Evolutionary conservation across 495 filamentous ascomycete genomes (phyloP), one percentile per base, ranked within the genome.

Genomic region (Aspergillus sclerotioniger): DNA sequence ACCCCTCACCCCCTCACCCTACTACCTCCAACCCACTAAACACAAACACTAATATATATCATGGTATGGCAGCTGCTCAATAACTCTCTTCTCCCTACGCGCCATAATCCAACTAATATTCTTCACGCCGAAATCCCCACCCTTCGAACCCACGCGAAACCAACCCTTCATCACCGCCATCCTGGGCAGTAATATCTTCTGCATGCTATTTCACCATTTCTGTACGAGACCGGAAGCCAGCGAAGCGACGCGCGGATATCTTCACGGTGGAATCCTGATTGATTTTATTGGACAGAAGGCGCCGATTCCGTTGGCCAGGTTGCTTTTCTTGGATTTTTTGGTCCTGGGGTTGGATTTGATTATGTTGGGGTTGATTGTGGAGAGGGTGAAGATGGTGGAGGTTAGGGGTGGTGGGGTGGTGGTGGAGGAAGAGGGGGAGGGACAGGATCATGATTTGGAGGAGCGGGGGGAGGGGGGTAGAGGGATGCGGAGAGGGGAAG

Each of bases 201-300:
- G 88, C 76, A 82, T 90, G 55, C 59, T 93, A 32, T 74, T 88
- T 29, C 92, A 96, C 70, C 62, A 86, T 12, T 75, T 88, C 51
- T 77, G 82, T 49, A 71, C 81, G 12, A 76, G 81, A 13, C 86
- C 88, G 1, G 75, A 82, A 28, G 90, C 87, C 17, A 84, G 86
- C 54, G 91, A 96, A 72, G 82, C 85, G 33, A 86, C 87, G 21
- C 80, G 90, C 49, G 90, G 87, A 7, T 94, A 95, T 67, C 77
- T 94, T 1, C 90, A 96, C 67, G 92, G 92, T 19, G 90, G 92
- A 8, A 67, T 96, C 32, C 80, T 94, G 43, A 86, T 96, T 58
- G 89, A 96, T 70, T 92, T 96, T 66, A 86, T 96, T 55, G 92
- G 92, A 8, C 90, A 95, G 75, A 83, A 84, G 66, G 86, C 85